phyloP scores from a whole-genome alignment of 805 yeast genomes.

The Starmera dryadoides region DNA sequence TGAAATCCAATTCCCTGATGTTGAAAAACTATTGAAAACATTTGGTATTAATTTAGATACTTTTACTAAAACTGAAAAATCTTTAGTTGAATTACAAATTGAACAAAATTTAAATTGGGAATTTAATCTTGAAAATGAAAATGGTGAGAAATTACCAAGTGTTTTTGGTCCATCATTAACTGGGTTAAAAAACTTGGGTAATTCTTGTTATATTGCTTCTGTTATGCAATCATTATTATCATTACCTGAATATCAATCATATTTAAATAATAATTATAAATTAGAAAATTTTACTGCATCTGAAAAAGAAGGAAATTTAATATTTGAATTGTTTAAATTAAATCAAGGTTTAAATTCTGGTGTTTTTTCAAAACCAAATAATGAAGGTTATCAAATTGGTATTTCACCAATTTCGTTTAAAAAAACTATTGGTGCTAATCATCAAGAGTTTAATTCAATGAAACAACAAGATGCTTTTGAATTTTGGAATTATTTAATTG shows the following conservation, averaged over 20 bases:
- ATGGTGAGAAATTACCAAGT: constrained; percentile 58
- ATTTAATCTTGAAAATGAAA: constrained; percentile 66
- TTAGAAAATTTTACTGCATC: constrained; percentile 34
- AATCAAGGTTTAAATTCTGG: constrained; percentile 77
- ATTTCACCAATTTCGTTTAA: constrained; percentile 74
- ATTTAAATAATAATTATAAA: constrained; percentile 22
- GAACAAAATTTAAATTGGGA: constrained; percentile 95
- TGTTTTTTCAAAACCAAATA: constrained; percentile 56
- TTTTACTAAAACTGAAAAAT: constrained; percentile 73
- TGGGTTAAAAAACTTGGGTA: constrained; percentile 86
- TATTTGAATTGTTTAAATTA: constrained; percentile 71
- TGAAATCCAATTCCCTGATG: constrained; percentile 69
- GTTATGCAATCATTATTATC: constrained; percentile 65
- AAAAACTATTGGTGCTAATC: constrained; percentile 65
- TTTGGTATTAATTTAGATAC: constrained; percentile 60
- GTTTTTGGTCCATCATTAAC: constrained; percentile 72
- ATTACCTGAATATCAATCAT: constrained; percentile 23
- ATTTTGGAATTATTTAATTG: constrained; percentile 63
- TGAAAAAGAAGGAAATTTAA: constrained; percentile 39
- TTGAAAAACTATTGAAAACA: constrained; percentile 38
- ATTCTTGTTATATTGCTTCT: constrained; percentile 85
- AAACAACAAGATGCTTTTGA: constrained; percentile 96
- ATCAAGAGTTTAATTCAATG: constrained; percentile 77
- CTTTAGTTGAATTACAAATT: constrained; percentile 79
- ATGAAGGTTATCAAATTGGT: constrained; percentile 55